A percentile compares a stretch with the other conserved stretches of the same genome.
phyloP scores from a whole-genome alignment of 805 yeast species.

The Metschnikowia lunata region DNA sequence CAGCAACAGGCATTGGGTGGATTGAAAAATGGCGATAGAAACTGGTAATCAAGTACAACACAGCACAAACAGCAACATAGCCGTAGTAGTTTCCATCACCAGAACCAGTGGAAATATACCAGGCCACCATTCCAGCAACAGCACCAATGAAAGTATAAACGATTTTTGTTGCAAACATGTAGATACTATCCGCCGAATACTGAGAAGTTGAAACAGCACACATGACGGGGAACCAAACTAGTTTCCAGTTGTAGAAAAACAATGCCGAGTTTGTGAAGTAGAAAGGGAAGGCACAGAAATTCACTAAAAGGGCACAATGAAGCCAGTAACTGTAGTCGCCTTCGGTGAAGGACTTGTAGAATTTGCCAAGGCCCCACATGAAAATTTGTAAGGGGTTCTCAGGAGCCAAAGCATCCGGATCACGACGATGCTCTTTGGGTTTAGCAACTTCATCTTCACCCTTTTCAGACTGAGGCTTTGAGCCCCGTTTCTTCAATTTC shows the following conservation, averaged over 20 bases:
- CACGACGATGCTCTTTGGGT: constrained; percentile 10
- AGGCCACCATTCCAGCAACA: constrained; percentile 26
- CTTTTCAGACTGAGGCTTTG: not conserved
- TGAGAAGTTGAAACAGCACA: constrained; percentile 28
- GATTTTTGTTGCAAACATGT: constrained; percentile 22
- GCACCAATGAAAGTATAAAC: constrained; percentile 27
- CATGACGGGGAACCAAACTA: constrained; percentile 32
- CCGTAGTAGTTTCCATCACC: constrained; percentile 34
- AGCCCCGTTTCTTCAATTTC: too few species aligned
- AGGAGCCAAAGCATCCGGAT: constrained; percentile 30
- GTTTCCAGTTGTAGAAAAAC: constrained; percentile 24
- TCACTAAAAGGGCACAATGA: constrained; percentile 21
- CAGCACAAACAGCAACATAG: constrained; percentile 25
- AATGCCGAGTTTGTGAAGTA: constrained; percentile 25
- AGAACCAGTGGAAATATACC: constrained; percentile 33
- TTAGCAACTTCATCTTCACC: not conserved
- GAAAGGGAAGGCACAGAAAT: constrained; percentile 24
- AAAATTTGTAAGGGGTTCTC: constrained; percentile 18
- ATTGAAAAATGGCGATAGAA: constrained; percentile 30
- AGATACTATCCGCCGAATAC: constrained; percentile 29
- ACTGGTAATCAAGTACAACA: constrained; percentile 20
- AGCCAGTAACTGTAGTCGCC: constrained; percentile 29
- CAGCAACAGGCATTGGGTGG: constrained; percentile 25
- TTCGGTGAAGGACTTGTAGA: constrained; percentile 18
- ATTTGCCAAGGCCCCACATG: constrained; percentile 15